Conservation (phyloP, 1,284 basidiomycete genomes). For the Rhodotorula sp. region DNA sequence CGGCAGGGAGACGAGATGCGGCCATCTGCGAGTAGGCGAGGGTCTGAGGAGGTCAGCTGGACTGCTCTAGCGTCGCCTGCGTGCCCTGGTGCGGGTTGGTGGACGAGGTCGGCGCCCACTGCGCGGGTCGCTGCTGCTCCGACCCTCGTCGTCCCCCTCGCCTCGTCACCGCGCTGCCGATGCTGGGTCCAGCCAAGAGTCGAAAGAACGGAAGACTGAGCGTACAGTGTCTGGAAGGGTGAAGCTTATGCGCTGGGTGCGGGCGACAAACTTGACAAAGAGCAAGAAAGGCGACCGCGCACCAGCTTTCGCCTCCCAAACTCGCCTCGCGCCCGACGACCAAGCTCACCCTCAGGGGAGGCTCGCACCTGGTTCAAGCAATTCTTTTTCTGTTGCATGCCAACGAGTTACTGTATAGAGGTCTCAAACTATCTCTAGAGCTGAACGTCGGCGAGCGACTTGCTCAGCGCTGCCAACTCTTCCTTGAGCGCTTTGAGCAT, state of each 20-base stretch:
- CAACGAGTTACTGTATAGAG: not conserved
- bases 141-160: not conserved
- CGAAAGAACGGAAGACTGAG: not conserved
- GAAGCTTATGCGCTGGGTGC: conserved; percentile 1
- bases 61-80: not conserved
- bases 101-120: too few relatives aligned
- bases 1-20: conserved; percentile 78
- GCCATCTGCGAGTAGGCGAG: conserved; percentile 20
- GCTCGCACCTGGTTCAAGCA: too few relatives aligned
- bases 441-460: conserved; percentile 7
- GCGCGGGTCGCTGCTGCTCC: too few relatives aligned
- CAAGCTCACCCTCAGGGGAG: not conserved
- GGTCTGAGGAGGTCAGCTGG: not conserved
- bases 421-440: not conserved
- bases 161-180: too few relatives aligned
- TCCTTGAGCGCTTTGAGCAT: conserved; percentile 61
- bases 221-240: conserved; percentile 1
- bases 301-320: not conserved
- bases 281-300: not conserved
- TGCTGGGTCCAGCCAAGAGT: not conserved
- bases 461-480: conserved; percentile 57
- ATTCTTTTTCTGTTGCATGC: too few relatives aligned
- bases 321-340: not conserved
- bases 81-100: not conserved
- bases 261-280: not conserved